These are phyloP conservation scores for Cudoniella acicularis DNA, from an alignment of 495 filamentous ascomycete genomes.

Conservation along the genomic window DNA sequence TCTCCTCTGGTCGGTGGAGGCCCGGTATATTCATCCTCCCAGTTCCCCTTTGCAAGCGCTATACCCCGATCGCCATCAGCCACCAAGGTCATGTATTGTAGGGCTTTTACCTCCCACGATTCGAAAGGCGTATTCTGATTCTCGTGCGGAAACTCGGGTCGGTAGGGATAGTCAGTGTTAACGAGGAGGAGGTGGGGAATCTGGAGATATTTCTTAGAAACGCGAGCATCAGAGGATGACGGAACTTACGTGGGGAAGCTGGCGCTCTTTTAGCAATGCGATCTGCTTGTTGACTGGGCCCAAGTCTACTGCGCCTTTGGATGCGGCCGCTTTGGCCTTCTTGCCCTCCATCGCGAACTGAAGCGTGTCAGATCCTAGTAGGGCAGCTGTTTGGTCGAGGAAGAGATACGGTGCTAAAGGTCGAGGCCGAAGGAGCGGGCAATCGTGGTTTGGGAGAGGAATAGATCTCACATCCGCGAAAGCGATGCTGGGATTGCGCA, in stretches of 20 bases:
- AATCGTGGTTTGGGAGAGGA: background rate
- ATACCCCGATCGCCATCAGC: constrained; percentile 18
- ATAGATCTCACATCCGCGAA: background rate
- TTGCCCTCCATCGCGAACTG: constrained; percentile 19
- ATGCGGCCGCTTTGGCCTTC: constrained; percentile 7
- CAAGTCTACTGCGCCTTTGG: background rate
- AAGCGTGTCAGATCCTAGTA: background rate
- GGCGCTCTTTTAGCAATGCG: constrained; percentile 4
- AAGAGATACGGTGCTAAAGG: background rate
- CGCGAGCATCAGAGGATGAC: background rate
- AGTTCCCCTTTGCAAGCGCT: constrained; percentile 15
- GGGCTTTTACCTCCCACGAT: constrained; percentile 16
- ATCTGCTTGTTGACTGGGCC: constrained; percentile 16
- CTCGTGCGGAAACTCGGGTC: constrained; percentile 14
- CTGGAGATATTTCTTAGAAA: constrained; percentile 3
- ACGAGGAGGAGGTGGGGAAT: constrained; percentile 25
- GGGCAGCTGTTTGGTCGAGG: background rate
- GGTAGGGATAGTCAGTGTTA: constrained; percentile 13
- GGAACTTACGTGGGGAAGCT: constrained; percentile 22
- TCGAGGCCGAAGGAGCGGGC: background rate
- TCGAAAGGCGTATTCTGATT: constrained; percentile 22
- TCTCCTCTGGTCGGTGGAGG: constrained; percentile 4
- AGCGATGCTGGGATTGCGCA: background rate
- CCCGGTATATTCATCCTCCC: constrained; percentile 23
- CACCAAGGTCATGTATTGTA: constrained; percentile 29